Base-by-base conservation (phyloP, 2,329 filamentous ascomycete genomes). In the Trichoderma hamatum region DNA sequence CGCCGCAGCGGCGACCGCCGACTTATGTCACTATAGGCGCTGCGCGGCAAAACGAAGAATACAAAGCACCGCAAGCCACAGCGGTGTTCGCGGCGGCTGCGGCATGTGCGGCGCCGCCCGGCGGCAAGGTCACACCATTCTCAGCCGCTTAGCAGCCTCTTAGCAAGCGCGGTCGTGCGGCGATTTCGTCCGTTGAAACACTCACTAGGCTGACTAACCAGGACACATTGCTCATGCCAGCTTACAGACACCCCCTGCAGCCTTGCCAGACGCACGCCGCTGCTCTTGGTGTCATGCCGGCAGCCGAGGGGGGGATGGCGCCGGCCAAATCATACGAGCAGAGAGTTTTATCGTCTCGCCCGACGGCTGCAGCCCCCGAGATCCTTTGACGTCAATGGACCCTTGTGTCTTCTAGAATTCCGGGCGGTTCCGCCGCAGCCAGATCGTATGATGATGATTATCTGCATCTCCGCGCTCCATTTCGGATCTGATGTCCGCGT, bases 21-120 rank as follows among this genome's bases (percentile, higher is more conserved):
- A 19, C 64, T 55, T 67, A 67, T 46, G 51, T 67, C 51, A 67
- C 9, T 0, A 16, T 10, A 36, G 43, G 43, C 16, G 11, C 16
- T 24, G 34, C 21, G 34, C 16, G 51, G 24, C 51, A 43, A 19
- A 21, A 26, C 21, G 14, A 3, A 39, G 32, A 10, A 21, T 5
- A 0, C 3, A 9, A 43, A 43, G 16, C 39, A 43, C 39, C 10
- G n/a, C 39, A 43, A 43, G 39, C 46, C 21, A 49, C n/a, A 49
- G 46, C 26, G 54, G 9, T 28, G 28, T 11, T 60, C 30, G 67
- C 67, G 52, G 67, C 67, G 43, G 52, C 34, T 51, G 67, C 67
- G 67, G 67, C 67, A 62, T 56, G 3, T 69, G 67, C 67, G 67
- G 67, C 67, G 36, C 58, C n/a, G 28, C 21, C 19, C 21, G n/a